Percentiles rank a stretch among this genome's conserved stretches.
Conservation (phyloP, 139 green algal genomes). For the Tetraselmis striata region DNA sequence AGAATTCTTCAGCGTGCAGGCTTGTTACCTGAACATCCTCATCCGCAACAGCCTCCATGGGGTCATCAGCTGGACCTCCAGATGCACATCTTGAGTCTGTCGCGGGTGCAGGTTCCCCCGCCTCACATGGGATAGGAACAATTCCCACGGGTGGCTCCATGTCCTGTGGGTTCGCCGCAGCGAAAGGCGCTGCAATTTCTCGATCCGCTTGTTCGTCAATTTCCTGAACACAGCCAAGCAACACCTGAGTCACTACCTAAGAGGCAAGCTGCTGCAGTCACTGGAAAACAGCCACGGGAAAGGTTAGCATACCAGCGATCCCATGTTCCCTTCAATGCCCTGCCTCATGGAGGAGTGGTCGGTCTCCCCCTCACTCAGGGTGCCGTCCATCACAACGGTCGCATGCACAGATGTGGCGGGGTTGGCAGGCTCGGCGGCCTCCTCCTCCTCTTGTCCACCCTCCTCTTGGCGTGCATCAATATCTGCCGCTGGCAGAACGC, state of each 20-base stretch:
- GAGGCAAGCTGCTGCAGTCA: too few species aligned
- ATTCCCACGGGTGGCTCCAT: background rate
- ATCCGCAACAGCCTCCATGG: background rate
- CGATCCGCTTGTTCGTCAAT: background rate
- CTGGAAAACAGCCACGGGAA: background rate
- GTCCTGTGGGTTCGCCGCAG: background rate
- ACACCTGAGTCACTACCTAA: too few species aligned
- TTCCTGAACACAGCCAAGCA: background rate
- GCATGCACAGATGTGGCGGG: background rate
- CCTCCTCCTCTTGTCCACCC: background rate
- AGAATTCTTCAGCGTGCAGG: background rate
- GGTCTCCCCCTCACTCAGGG: background rate
- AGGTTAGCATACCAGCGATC: background rate
- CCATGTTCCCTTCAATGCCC: background rate
- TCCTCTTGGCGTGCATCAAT: background rate
- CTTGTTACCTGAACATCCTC: background rate
- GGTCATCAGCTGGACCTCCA: background rate
- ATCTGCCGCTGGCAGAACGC: too few species aligned
- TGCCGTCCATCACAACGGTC: background rate
- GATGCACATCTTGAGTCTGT: background rate
- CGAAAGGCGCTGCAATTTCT: background rate
- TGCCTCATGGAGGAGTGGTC: background rate
- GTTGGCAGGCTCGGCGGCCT: background rate
- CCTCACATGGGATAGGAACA: too few species aligned
- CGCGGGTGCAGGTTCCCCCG: too few species aligned